These are phyloP conservation scores for Haberlea rhodopensis DNA, from an alignment of 257 asterid species.

Conservation along the genomic window DNA sequence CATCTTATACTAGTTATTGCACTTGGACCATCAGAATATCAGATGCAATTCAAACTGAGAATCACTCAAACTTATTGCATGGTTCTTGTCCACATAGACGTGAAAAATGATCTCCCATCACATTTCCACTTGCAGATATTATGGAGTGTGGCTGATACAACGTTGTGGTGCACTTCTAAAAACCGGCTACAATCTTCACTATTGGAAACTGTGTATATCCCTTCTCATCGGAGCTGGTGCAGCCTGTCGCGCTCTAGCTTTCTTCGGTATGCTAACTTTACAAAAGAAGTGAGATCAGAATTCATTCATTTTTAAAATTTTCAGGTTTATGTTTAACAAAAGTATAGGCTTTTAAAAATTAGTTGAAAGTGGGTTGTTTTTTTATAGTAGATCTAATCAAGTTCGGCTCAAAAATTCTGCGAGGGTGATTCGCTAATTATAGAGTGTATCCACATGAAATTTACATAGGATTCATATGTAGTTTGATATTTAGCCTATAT, in stretches of 20 bases:
- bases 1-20: background rate
- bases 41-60: background rate
- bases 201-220: conserved; percentile 43
- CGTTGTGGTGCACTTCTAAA: conserved; percentile 50
- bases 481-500: too few species aligned
- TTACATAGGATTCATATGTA: too few species aligned
- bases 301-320: background rate
- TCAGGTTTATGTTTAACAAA: background rate
- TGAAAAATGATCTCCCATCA: background rate
- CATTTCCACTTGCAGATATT: conserved; percentile 39
- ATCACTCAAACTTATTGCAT: background rate
- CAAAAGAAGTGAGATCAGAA: conserved; percentile 36
- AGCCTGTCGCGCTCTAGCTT: conserved; percentile 47
- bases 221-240: conserved; percentile 45
- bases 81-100: background rate
- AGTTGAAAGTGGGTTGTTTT: conserved; percentile 4
- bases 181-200: conserved; percentile 41
- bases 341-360: background rate
- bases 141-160: conserved; percentile 60
- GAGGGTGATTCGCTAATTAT: too few species aligned
- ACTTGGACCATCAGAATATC: conserved; percentile 4
- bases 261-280: conserved; percentile 45
- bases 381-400: background rate
- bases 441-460: too few species aligned
- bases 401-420: background rate